Base-by-base conservation (phyloP, 2,329 filamentous ascomycete genomes). In the Neurospora sp. region DNA sequence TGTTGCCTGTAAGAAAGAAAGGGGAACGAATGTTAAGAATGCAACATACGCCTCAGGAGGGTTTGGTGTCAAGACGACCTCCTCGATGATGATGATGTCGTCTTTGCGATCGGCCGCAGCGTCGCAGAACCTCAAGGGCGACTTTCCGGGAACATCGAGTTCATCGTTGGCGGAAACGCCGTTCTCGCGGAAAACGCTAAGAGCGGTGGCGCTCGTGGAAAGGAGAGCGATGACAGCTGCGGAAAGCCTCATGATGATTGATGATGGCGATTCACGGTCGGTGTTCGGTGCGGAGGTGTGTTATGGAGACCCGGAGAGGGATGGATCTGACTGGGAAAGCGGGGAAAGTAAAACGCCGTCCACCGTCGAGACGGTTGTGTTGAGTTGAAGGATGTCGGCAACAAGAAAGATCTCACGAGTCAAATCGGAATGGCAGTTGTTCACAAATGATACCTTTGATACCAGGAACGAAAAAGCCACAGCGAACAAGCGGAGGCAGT, bases 1-100 rank as follows among this genome's bases (percentile, higher is more conserved):
- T 72, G 28, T 52, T 23, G 8, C 12, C 6, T 62, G 68, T 37
- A 70, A 38, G n/a, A 36, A 70, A 38, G 15, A 36, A 69, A 66
- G 66, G 38, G 40, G 43, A 11, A 40, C n/a, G 3, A 39, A 68
- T 19, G 68, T 12, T 19, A 46, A 67, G 67, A 12, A 70, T 66
- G 40, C 28, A 10, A 87, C 91, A 77, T 88, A 98, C 95, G 93
- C 85, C 78, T 87, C 78, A 41, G 96, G 96, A 71, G 95, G 96
- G 81, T 97, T 98, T 15, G 96, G 96, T 41, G 81, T 78, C 70
- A 99, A 82, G 76, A 97, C 89, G 70, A 98, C 93, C 66, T 87
- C 87, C 73, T 93, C 84, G 76, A 99, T 93, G 62, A 83, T 82
- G 74, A 97, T 83, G 70, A 94, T 86, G 79, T 97, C 89, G 68